Evolutionary conservation across 2,329 filamentous ascomycete genomes (phyloP).

Genomic region (Albophoma yamanashiensis): DNA sequence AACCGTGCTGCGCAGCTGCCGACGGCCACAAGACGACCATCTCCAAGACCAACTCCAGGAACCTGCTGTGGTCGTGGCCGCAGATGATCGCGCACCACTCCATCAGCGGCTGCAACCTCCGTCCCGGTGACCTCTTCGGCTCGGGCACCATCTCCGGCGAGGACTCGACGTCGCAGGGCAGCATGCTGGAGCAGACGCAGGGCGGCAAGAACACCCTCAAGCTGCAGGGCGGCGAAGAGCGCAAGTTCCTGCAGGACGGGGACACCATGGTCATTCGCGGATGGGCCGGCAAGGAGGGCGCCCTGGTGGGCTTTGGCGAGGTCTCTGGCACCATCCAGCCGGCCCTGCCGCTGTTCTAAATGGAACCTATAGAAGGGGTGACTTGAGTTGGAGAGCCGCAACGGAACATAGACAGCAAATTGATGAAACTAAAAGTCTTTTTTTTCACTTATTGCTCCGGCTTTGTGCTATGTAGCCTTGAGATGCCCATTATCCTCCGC

Average conservation of each 20-base stretch:
- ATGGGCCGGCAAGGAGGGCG: slow-evolving; percentile 52
- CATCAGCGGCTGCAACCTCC: slow-evolving; percentile 64
- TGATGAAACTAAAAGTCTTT: background rate
- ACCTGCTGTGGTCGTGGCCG: slow-evolving; percentile 67
- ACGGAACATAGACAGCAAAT: background rate
- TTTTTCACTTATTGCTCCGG: background rate
- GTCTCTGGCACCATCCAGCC: slow-evolving; percentile 50
- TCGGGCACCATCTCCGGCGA: slow-evolving; percentile 67
- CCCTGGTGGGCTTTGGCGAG: slow-evolving; percentile 68
- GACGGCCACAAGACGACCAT: slow-evolving; percentile 21
- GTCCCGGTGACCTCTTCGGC: slow-evolving; percentile 64
- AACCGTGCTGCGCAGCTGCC: slow-evolving; percentile 11
- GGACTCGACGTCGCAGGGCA: slow-evolving; percentile 52
- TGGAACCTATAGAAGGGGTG: background rate
- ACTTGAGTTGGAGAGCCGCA: background rate
- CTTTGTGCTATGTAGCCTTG: background rate
- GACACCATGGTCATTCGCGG: slow-evolving; percentile 60
- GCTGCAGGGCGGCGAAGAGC: slow-evolving; percentile 53
- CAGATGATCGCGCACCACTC: slow-evolving; percentile 81
- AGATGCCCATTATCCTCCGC: background rate
- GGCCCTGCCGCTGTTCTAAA: slow-evolving; percentile 17
- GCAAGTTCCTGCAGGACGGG: slow-evolving; percentile 64
- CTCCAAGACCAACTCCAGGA: slow-evolving; percentile 21
- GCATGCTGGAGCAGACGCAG: slow-evolving; percentile 61
- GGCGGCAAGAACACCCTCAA: slow-evolving; percentile 55